Base-by-base conservation (phyloP, 768 basidiomycete genomes). In the Mrakia gelida region DNA sequence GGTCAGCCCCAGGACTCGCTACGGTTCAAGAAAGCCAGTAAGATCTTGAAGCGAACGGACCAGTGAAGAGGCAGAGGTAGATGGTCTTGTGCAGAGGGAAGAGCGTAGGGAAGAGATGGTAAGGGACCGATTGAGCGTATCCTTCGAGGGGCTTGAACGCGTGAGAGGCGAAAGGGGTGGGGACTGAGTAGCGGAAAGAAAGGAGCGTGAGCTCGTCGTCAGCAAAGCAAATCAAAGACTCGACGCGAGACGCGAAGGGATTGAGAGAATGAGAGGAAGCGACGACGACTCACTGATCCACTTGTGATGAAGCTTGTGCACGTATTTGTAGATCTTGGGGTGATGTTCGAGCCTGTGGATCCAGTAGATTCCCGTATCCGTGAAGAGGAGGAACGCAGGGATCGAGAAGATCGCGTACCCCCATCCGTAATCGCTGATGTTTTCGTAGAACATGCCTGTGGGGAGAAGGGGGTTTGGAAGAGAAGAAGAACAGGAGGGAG, bases 251-350 rank as follows among this genome's bases (percentile, higher is more conserved):
- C 41, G 41, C 41, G 41, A 45, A 45, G 15, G 11, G 45, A 15
- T 11, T 2, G 15, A 52, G 18, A 52, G 15, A 18, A n/a, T n/a
- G 18, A 52, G 49, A 52, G 15, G 13, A 9, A n/a, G 8, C 38
- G 38, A 38, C 8, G n/a, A n/a, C 26, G 43, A 89, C 94, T 76
- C 84, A 96, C 95, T 90, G 80, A 98, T 87, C 97, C 97, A 99
- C 85, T 93, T 95, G 88, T 99, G 97, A 84, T 99, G 97, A 1
- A 96, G 95, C 85, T 99, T 99, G 85, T 99, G 97, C 67, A 99
- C 81, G 76, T 87, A 85, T 84, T 95, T 98, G 88, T 99, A 99
- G 77, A 97, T 81, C 54, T 87, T 75, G 2, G 96, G 96, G 78
- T 91, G 86, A 83, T 99, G 97, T 74, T 96, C 87, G 85, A 88